A percentile compares a stretch with the other conserved stretches of the same genome.
Evolutionary conservation across 495 filamentous ascomycete genomes (phyloP).

Genomic region (Astrothelium macrocarpum): DNA sequence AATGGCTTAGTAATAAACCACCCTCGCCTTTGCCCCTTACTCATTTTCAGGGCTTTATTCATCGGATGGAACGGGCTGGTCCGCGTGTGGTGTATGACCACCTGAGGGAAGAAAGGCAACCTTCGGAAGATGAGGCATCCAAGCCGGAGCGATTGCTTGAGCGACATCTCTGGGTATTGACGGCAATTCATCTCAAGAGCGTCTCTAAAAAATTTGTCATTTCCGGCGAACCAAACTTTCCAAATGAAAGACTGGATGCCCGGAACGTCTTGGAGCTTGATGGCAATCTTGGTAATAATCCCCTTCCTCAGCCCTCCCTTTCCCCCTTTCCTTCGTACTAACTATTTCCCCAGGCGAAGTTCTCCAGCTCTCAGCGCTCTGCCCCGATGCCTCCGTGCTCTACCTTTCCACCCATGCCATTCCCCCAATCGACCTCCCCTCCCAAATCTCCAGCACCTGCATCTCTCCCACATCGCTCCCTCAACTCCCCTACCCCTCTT

Average conservation of each 20-base stretch:
- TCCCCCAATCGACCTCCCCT: slow-evolving; percentile 16
- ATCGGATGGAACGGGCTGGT: slow-evolving; percentile 24
- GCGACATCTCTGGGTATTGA: slow-evolving; percentile 27
- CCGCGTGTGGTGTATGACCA: slow-evolving; percentile 24
- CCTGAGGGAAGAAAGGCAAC: slow-evolving; percentile 23
- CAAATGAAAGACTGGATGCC: background rate
- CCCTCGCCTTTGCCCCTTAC: slow-evolving; percentile 11
- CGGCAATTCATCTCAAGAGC: slow-evolving; percentile 24
- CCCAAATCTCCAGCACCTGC: slow-evolving; percentile 18
- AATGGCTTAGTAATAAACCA: background rate
- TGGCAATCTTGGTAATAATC: slow-evolving; percentile 25
- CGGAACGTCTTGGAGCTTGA: slow-evolving; percentile 23
- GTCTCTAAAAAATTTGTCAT: background rate
- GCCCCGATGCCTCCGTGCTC: slow-evolving; percentile 18
- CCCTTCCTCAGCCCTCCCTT: background rate
- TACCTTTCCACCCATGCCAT: slow-evolving; percentile 20
- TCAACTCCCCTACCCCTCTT: slow-evolving; percentile 18
- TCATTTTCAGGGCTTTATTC: slow-evolving; percentile 26
- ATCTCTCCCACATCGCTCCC: slow-evolving; percentile 15
- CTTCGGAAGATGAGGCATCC: slow-evolving; percentile 18
- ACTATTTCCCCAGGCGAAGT: slow-evolving; percentile 7
- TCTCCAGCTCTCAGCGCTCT: slow-evolving; percentile 25
- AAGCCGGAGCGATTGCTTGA: slow-evolving; percentile 21
- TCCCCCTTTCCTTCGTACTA: background rate
- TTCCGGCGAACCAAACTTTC: background rate